phyloP scores from a whole-genome alignment of 345 rosid genomes.

The Boechera stricta region DNA sequence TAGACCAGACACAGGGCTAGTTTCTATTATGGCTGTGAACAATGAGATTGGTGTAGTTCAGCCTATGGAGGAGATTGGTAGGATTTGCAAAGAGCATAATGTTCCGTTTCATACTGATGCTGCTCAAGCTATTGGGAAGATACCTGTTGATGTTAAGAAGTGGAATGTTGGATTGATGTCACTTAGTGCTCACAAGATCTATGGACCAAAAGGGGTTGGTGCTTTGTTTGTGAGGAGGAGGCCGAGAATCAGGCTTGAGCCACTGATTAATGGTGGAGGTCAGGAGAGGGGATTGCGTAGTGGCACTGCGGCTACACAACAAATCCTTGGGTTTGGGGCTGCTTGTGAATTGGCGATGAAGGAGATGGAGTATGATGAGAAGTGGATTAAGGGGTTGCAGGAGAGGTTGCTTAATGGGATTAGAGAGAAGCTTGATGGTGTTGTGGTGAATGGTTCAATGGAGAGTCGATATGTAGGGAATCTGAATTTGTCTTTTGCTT shows the following conservation, averaged over 20 bases:
- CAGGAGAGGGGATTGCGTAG: conserved; percentile 98
- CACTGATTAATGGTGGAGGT: conserved; percentile 96
- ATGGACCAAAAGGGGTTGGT: conserved; percentile 95
- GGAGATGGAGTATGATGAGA: conserved; percentile 91
- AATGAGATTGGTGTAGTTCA: conserved; percentile 97
- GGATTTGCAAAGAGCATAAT: conserved; percentile 75
- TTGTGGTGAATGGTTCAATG: conserved; percentile 84
- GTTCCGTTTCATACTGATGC: conserved; percentile 94
- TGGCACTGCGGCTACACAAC: conserved; percentile 87
- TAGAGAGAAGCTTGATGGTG: conserved; percentile 74
- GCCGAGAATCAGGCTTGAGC: conserved; percentile 85
- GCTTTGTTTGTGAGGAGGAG: conserved; percentile 86
- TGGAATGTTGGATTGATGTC: conserved; percentile 97
- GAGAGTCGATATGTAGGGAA: conserved; percentile 85
- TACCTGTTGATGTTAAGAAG: conserved; percentile 80
- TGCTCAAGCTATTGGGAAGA: conserved; percentile 95
- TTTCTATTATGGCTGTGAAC: conserved; percentile 94
- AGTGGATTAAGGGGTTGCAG: conserved; percentile 63
- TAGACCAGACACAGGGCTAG: conserved; percentile 81
- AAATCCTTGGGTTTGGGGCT: conserved; percentile 86
- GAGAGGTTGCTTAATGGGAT: conserved; percentile 79
- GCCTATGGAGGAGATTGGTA: conserved; percentile 90
- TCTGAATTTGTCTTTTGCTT: conserved; percentile 88
- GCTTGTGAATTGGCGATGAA: conserved; percentile 87
- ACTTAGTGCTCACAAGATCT: conserved; percentile 88